Evolutionary conservation across 2,329 filamentous ascomycete species (phyloP).

Genomic region (Phaeosphaeriaceae sp.): DNA sequence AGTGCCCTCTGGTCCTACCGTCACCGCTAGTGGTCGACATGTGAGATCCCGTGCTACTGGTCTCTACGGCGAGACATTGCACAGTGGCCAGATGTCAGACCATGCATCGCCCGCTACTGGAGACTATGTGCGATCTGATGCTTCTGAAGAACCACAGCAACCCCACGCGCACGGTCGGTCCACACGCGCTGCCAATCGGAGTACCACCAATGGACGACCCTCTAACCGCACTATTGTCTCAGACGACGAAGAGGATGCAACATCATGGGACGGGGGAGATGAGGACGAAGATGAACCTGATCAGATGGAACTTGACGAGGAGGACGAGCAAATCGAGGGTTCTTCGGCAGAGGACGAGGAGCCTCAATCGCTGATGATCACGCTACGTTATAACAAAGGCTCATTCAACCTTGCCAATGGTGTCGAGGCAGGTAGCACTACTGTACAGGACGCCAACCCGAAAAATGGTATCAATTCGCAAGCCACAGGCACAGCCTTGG

Average conservation of each 20-base stretch:
- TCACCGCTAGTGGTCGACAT: constrained; percentile 87
- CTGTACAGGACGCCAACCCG: neutral
- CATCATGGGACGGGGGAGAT: constrained; percentile 73
- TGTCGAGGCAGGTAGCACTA: neutral
- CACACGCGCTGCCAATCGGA: constrained; percentile 42
- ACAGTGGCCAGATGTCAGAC: constrained; percentile 59
- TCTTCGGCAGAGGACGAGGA: constrained; percentile 51
- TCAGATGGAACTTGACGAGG: constrained; percentile 68
- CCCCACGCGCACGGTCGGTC: constrained; percentile 49
- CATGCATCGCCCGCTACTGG: constrained; percentile 52
- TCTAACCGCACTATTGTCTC: constrained; percentile 57
- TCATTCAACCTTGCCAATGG: constrained; percentile 7
- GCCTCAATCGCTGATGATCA: constrained; percentile 72
- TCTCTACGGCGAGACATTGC: constrained; percentile 67
- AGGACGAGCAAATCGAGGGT: constrained; percentile 44
- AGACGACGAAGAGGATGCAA: constrained; percentile 70
- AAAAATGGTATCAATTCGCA: constrained; percentile 2
- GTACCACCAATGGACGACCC: constrained; percentile 25
- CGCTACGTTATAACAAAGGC: constrained; percentile 57
- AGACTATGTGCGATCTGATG: constrained; percentile 52
- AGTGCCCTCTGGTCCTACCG: constrained; percentile 67
- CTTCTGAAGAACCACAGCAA: constrained; percentile 55
- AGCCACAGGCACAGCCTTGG: neutral
- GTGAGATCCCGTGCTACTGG: constrained; percentile 69
- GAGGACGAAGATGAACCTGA: constrained; percentile 76